phyloP scores from a whole-genome alignment of 208 protist genomes.

The Leishmania turanica region DNA sequence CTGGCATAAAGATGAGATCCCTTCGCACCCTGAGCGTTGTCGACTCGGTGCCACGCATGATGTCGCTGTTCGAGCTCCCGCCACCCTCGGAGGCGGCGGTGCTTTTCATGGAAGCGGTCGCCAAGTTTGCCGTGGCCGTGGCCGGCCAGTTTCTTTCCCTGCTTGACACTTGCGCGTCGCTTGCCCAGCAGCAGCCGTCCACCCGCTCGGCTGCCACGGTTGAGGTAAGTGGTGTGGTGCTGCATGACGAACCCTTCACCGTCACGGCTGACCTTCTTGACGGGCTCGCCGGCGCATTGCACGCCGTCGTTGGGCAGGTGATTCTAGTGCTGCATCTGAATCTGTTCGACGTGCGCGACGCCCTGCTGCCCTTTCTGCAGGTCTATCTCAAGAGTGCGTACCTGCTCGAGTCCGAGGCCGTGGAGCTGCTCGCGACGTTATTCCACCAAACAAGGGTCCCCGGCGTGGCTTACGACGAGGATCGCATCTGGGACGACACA shows the following conservation, averaged over 20 bases:
- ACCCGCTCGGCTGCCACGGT: constrained; percentile 8
- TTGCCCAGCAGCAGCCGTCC: constrained; percentile 6
- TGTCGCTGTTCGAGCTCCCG: constrained; percentile 58
- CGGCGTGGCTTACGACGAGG: constrained; percentile 40
- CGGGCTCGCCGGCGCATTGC: constrained; percentile 35
- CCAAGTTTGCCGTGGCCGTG: constrained; percentile 49
- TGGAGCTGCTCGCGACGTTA: constrained; percentile 43
- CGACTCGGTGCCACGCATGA: constrained; percentile 57
- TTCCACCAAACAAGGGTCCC: constrained; percentile 55
- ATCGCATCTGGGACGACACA: constrained; percentile 55
- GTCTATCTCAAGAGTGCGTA: constrained; percentile 58
- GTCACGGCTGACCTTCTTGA: constrained; percentile 38
- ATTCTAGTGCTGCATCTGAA: constrained; percentile 40
- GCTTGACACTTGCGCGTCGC: constrained; percentile 41
- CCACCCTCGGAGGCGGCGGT: constrained; percentile 44
- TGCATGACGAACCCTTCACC: constrained; percentile 34
- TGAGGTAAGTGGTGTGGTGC: constrained; percentile 24
- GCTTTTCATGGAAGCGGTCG: constrained; percentile 56
- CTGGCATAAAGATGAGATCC: constrained; percentile 65
- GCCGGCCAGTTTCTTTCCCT: constrained; percentile 66
- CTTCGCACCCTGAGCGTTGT: constrained; percentile 59
- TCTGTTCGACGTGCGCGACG: constrained; percentile 41
- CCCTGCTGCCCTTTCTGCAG: constrained; percentile 56
- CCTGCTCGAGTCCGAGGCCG: constrained; percentile 54
- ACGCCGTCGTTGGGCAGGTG: constrained; percentile 52